Percentiles rank a stretch among this genome's conserved stretches.
Evolutionary conservation across 1,139 yeast genomes (phyloP).

Genomic region (Taphrina pruni): DNA sequence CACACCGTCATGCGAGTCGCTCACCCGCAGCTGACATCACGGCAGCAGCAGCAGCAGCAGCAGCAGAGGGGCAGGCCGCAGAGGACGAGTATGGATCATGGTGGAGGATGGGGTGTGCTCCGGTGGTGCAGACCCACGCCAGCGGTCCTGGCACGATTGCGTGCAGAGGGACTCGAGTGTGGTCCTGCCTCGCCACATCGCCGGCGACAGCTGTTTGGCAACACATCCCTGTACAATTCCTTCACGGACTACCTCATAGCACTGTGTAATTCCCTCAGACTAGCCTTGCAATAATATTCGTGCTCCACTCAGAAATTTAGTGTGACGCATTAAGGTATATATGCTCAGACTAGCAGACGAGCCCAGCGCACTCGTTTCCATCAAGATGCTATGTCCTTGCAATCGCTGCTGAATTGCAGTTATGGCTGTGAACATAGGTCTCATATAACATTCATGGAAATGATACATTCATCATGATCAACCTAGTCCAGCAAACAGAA

Average conservation of each 20-base stretch:
- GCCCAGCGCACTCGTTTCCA: no score
- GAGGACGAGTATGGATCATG: conserved; percentile 1
- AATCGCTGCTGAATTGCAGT: no score
- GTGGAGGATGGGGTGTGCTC: conserved; percentile 11
- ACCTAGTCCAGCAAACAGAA: no score
- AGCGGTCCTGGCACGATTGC: conserved; percentile 1
- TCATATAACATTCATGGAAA: no score
- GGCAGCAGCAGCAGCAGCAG: not conserved
- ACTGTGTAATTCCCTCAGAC: not conserved
- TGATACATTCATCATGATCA: no score
- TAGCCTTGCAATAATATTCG: not conserved
- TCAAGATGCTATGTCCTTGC: no score
- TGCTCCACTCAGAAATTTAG: no score
- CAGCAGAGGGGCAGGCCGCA: not conserved
- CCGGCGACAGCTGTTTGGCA: not conserved
- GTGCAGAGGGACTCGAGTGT: not conserved
- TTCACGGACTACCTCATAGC: conserved; percentile 3
- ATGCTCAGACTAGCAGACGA: no score
- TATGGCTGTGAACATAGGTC: no score
- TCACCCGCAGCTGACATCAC: no score
- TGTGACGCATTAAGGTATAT: no score
- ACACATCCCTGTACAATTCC: conserved; percentile 9
- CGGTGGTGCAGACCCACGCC: conserved; percentile 8
- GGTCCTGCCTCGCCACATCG: not conserved
- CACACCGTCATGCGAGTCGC: not conserved